These are phyloP conservation scores for Nidularia sp. DNA, from an alignment of 768 basidiomycete species.

Conservation along the genomic window DNA sequence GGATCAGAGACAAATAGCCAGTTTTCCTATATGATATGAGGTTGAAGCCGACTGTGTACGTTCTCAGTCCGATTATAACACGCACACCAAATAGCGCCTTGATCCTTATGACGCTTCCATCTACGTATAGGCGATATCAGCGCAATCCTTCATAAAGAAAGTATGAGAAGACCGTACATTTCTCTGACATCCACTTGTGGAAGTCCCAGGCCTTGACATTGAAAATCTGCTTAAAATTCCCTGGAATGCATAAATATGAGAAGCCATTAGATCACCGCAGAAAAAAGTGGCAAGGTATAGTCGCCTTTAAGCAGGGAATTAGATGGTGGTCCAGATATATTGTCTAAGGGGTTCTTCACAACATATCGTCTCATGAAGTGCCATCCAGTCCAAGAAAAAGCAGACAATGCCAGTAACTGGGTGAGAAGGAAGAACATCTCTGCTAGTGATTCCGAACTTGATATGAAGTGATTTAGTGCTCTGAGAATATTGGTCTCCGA, in stretches of 20 bases:
- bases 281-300: background rate
- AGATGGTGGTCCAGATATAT: background rate
- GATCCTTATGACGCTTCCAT: constrained; percentile 11
- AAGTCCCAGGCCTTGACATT: constrained; percentile 11
- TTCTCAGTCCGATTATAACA: background rate
- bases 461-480: too few species aligned
- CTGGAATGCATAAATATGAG: constrained; percentile 1
- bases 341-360: background rate
- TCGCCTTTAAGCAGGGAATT: background rate
- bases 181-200: constrained; percentile 4
- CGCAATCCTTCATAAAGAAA: background rate
- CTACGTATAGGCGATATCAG: constrained; percentile 2
- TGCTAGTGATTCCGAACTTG: too few species aligned
- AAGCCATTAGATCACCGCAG: background rate
- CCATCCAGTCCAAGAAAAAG: background rate
- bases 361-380: background rate
- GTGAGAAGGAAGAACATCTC: background rate
- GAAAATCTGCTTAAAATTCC: constrained; percentile 11
- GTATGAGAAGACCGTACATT: constrained; percentile 4
- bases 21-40: constrained; percentile 10
- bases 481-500: too few species aligned
- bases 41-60: background rate
- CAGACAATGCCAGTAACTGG: background rate
- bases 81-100: constrained; percentile 13
- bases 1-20: constrained; percentile 33